A percentile compares a stretch with the other conserved stretches of the same genome.
Evolutionary conservation across 345 rosid species (phyloP).

Genomic region (Atalantia buxifolia): DNA sequence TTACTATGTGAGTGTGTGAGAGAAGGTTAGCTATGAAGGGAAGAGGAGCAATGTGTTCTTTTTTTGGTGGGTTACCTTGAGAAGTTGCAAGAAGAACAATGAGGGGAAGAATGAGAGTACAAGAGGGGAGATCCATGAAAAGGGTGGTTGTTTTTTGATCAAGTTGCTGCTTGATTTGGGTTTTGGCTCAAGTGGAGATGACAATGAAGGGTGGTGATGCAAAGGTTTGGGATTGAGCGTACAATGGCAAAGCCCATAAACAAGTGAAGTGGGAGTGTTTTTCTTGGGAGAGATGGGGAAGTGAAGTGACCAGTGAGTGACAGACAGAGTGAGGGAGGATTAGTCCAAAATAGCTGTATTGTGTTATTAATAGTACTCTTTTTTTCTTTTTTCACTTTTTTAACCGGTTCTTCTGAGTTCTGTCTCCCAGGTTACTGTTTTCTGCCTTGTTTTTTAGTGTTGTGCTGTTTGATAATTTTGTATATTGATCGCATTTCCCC

Average conservation of each 20-base stretch:
- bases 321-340: background rate
- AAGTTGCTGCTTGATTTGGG: background rate
- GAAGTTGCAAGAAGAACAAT: constrained; percentile 26
- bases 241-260: background rate
- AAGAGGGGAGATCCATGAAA: constrained; percentile 39
- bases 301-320: background rate
- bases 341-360: background rate
- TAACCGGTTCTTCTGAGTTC: background rate
- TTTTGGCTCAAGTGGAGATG: background rate
- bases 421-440: background rate
- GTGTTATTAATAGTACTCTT: background rate
- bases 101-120: constrained; percentile 22
- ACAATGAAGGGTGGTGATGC: constrained; percentile 4
- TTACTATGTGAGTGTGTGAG: background rate
- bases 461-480: background rate
- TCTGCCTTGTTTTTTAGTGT: background rate
- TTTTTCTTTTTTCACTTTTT: background rate
- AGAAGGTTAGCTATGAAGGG: background rate
- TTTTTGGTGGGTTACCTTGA: constrained; percentile 18
- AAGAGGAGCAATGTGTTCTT: background rate
- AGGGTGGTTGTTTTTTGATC: background rate
- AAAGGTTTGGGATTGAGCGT: background rate
- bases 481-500: background rate
- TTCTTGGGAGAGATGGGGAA: background rate
- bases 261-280: background rate